Percentiles rank a stretch among this genome's conserved stretches.
Conservation (phyloP, 306 rosid genomes). For the Trifolium dubium region DNA sequence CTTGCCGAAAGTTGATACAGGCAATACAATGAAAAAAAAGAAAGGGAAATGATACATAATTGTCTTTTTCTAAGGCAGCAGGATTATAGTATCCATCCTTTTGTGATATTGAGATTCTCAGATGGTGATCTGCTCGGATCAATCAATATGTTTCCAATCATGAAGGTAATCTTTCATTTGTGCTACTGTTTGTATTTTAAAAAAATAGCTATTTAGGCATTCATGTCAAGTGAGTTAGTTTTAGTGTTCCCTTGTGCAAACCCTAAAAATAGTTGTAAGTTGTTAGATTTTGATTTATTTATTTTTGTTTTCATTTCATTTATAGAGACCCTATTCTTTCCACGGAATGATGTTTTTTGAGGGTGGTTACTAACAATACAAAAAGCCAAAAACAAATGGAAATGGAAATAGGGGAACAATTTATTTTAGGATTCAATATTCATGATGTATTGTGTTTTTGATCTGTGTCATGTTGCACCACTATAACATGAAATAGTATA, state of each 20-base stretch:
- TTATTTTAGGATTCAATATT: constrained; percentile 23
- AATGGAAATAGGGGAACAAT: constrained; percentile 11
- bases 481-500: no score
- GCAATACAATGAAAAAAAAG: constrained; percentile 53
- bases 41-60: constrained; percentile 52
- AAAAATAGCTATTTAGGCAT: constrained; percentile 22
- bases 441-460: constrained; percentile 25
- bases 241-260: constrained; percentile 27
- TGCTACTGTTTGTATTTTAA: constrained; percentile 41
- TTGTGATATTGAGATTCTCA: constrained; percentile 42
- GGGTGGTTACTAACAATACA: constrained; percentile 28
- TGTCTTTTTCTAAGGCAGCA: constrained; percentile 41
- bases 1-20: constrained; percentile 38
- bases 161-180: constrained; percentile 29
- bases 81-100: constrained; percentile 40
- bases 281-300: constrained; percentile 12
- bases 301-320: background rate
- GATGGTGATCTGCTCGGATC: constrained; percentile 31
- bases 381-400: background rate
- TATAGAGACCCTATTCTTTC: constrained; percentile 28
- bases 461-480: background rate
- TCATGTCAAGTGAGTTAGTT: constrained; percentile 42
- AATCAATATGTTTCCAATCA: constrained; percentile 36
- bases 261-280: constrained; percentile 29
- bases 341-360: constrained; percentile 25